These are phyloP conservation scores for Parachlorella kessleri DNA, from an alignment of 139 green algal genomes.

Conservation along the genomic window DNA sequence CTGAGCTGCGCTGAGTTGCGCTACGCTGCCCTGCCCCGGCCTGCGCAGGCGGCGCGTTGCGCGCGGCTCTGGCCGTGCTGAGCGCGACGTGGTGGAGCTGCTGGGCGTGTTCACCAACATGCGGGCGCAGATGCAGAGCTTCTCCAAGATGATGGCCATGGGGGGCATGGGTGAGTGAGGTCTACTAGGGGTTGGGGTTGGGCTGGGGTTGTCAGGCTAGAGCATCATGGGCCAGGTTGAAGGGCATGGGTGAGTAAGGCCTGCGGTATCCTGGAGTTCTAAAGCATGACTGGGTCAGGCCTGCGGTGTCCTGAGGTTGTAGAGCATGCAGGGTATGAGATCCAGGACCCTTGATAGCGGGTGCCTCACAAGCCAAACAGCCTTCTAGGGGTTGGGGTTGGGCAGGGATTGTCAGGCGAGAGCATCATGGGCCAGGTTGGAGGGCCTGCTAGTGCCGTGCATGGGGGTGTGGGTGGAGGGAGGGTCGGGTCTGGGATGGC, in stretches of 20 bases:
- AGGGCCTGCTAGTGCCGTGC: no score
- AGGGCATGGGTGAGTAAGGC: no score
- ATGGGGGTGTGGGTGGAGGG: no score
- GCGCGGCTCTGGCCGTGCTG: conserved; percentile 55
- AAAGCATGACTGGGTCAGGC: no score
- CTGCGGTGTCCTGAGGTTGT: no score
- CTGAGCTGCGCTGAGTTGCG: no score
- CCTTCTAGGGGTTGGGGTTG: neutral
- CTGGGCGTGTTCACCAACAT: conserved; percentile 81
- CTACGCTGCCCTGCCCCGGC: no score
- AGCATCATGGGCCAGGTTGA: conserved; percentile 5
- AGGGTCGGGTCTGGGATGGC: no score
- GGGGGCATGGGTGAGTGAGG: conserved; percentile 4
- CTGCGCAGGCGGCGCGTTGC: conserved; percentile 45
- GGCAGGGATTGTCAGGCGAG: neutral
- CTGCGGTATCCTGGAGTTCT: no score
- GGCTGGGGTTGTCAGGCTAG: neutral
- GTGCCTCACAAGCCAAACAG: no score
- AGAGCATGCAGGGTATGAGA: no score
- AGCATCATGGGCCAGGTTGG: conserved; percentile 2
- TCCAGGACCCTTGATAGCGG: no score
- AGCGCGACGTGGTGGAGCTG: conserved; percentile 77
- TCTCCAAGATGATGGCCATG: conserved; percentile 75
- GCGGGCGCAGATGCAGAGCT: conserved; percentile 58
- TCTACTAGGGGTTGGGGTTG: neutral